Evolutionary conservation across 306 rosid species (phyloP), one percentile per base, ranked within the genome.

Genomic region (Glycine latifolia): DNA sequence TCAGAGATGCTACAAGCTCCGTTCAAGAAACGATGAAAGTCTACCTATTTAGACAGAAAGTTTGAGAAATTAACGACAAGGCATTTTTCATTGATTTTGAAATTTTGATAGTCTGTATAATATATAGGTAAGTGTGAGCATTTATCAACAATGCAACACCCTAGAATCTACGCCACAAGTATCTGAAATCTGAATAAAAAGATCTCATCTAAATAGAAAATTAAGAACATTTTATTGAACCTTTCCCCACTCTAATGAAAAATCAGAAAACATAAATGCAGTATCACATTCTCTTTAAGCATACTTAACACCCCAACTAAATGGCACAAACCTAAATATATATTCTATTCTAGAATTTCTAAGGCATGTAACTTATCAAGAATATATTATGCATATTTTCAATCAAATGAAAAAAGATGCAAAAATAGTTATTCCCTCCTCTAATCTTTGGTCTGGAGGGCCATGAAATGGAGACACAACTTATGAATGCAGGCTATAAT

Each of bases 1-100:
- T 85, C 93, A 59, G 87, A 82, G 35, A 76, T 77, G 85, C 86
- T 77, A 47, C 89, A 67, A 73, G 90, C 87, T 75, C 97, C 93
- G 17, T 50, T 80, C 68, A 83, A 80, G 86, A 88, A 87, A 31
- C 87, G 63, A 76, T 77, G 79, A 68, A 89, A 86, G 15, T 89
- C 93, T 33, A 91, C 94, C 99, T 95, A 77, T 56, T 26, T 53
- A 76, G 67, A 76, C 55, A 87, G n/a, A 69, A 83, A 79, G 73
- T 10, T 47, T 14, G 67, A 61, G 71, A 52, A 65, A 67, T 52
- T n/a, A 76, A 80, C 49, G 15, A 8, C 58, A 82, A 71, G 83
- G 71, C 8, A 62, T 60, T 58, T 75, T n/a, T 16, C 70, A 39
- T 35, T 49, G 47, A 20, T 53, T 37, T 46, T 50, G 7, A 53